phyloP scores from a whole-genome alignment of 179 eudicot species.

The Carnegiea gigantea region DNA sequence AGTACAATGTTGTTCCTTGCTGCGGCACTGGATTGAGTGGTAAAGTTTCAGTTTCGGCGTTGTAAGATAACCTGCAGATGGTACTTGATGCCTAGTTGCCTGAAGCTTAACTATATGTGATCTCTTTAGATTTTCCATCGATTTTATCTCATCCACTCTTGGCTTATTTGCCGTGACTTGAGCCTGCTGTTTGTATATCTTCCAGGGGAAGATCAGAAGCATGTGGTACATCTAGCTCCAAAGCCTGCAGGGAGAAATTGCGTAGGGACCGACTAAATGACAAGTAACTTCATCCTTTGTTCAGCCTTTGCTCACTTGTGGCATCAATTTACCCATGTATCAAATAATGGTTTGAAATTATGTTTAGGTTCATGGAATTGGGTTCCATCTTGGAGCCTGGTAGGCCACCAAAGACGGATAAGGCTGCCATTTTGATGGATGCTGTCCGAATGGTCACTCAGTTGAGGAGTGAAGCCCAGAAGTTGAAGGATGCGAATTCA shows the following conservation, averaged over 20 bases:
- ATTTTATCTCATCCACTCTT: neutral
- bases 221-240: constrained; percentile 74
- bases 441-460: constrained; percentile 83
- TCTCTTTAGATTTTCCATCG: neutral
- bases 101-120: neutral
- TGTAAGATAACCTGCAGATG: neutral
- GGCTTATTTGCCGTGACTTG: neutral
- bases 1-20: neutral
- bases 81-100: constrained; percentile 3
- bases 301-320: neutral
- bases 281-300: constrained; percentile 48
- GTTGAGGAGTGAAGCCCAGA: constrained; percentile 74
- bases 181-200: constrained; percentile 10
- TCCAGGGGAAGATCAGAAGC: constrained; percentile 76
- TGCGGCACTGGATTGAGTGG: neutral
- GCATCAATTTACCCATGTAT: neutral
- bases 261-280: constrained; percentile 94
- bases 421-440: constrained; percentile 81
- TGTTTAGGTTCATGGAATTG: constrained; percentile 76
- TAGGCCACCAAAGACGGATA: constrained; percentile 78
- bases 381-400: constrained; percentile 84
- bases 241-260: constrained; percentile 96
- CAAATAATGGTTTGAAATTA: constrained; percentile 11
- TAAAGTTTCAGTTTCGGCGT: neutral
- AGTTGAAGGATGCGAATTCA: constrained; percentile 81